Base-by-base conservation (phyloP, 805 yeast genomes). In the Scheffersomyces ergatensis region DNA sequence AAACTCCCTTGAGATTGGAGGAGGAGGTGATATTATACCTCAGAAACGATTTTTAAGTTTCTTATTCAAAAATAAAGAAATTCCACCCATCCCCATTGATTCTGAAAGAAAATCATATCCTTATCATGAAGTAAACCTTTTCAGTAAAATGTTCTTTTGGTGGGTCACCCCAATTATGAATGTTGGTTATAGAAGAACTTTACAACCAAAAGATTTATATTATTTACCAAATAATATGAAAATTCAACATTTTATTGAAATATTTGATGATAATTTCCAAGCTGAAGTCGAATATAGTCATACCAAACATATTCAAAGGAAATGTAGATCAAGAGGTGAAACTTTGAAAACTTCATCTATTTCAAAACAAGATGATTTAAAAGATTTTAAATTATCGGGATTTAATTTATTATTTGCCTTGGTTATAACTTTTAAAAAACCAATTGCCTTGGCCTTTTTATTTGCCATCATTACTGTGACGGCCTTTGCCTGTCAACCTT, bases 141-240 rank as follows among this genome's bases (percentile, higher is more conserved):
- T 77, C 16, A 65, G 67, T 19, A 64, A 60, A 46, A 24, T 68
- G 0, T 75, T 80, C 50, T 78, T 82, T 56, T 74, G 82, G 78
- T 84, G 89, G 87, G 59, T 83, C 33, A 56, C 62, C 29, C 87
- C 87, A 0, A 49, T 84, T 36, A 59, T 84, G 66, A 63, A 58
- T 17, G 76, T 75, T 5, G 89, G 89, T 7, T 84, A 84, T 57
- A 80, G 76, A 56, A 70, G 89, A 52, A 82, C 88, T 0, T 57
- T 84, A 33, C 76, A 74, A 32, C 77, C 82, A 3, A 72, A 74
- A 37, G 89, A 84, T 57, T 52, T 83, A 46, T 83, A 44, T 48
- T 37, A 37, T 18, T 51, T 63, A 32, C 50, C 61, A 11, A 62
- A 60, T 26, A 56, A 61, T 26, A 45, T 65, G 58, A 59, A 58